These are phyloP conservation scores for Metschnikowia borealis DNA, from an alignment of 805 yeast genomes.

Conservation along the genomic window DNA sequence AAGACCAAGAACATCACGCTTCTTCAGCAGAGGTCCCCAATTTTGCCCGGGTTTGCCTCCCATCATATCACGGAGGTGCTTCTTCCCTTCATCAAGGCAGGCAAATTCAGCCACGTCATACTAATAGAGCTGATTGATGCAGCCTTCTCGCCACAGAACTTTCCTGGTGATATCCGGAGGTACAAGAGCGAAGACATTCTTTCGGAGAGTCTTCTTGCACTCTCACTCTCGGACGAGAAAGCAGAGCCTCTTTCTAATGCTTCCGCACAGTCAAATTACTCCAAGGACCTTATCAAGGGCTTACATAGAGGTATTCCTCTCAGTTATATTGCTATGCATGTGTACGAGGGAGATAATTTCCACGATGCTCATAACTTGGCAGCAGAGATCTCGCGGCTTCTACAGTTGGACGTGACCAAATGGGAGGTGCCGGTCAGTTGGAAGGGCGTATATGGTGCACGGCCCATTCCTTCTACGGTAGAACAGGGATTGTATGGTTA, in stretches of 20 bases:
- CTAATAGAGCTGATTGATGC: conserved; percentile 73
- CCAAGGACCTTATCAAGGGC: conserved; percentile 10
- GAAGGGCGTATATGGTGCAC: conserved; percentile 80
- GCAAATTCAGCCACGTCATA: conserved; percentile 43
- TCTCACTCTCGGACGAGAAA: conserved; percentile 19
- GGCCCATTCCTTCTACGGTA: conserved; percentile 58
- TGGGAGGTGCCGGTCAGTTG: conserved; percentile 72
- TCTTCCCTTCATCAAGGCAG: conserved; percentile 43
- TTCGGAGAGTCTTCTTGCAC: conserved; percentile 26
- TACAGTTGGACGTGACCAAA: conserved; percentile 17
- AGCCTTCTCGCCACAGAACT: conserved; percentile 36
- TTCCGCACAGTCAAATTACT: conserved; percentile 14
- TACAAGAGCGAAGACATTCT: conserved; percentile 27
- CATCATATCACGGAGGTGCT: conserved; percentile 51
- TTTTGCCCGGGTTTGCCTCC: conserved; percentile 58
- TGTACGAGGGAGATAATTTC: conserved; percentile 88
- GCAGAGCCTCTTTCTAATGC: conserved; percentile 5
- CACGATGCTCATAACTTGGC: conserved; percentile 61
- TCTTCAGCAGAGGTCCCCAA: conserved; percentile 82
- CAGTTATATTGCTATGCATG: conserved; percentile 52
- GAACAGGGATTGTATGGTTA: conserved; percentile 75
- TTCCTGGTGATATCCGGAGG: conserved; percentile 23
- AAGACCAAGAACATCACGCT: conserved; percentile 42
- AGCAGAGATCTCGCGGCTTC: conserved; percentile 25
- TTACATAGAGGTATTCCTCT: conserved; percentile 19